These are phyloP conservation scores for Colletotrichum simmondsii DNA, from an alignment of 2,329 filamentous ascomycete species.

Conservation along the genomic window DNA sequence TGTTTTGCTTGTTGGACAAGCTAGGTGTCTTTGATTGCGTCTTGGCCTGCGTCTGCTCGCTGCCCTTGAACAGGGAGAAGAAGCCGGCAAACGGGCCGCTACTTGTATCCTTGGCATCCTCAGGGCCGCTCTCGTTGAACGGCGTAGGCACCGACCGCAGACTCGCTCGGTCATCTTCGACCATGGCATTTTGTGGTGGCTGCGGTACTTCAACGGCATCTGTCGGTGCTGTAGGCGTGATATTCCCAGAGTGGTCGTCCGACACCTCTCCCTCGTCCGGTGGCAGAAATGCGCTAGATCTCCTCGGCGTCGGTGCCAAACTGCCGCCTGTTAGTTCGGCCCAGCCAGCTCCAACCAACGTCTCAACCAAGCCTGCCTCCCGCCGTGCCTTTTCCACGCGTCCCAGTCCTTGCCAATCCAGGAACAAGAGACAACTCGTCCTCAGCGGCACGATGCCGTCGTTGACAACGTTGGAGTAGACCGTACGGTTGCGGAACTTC, in stretches of 20 bases:
- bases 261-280: constrained; percentile 37
- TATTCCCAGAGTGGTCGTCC: constrained; percentile 30
- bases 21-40: constrained; percentile 53
- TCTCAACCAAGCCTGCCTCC: constrained; percentile 92
- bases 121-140: constrained; percentile 40
- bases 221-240: constrained; percentile 38
- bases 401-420: constrained; percentile 95
- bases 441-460: constrained; percentile 95
- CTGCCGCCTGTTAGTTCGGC: constrained; percentile 86
- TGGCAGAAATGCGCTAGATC: constrained; percentile 53
- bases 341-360: constrained; percentile 94
- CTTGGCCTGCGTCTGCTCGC: constrained; percentile 54
- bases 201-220: constrained; percentile 74
- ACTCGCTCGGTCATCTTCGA: constrained; percentile 74
- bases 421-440: constrained; percentile 94
- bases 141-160: constrained; percentile 57
- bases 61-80: constrained; percentile 79
- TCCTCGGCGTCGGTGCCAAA: constrained; percentile 56
- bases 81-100: constrained; percentile 69
- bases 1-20: constrained; percentile 69
- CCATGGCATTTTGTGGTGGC: constrained; percentile 72
- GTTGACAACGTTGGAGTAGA: constrained; percentile 98
- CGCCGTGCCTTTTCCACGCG: constrained; percentile 93
- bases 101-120: constrained; percentile 40
- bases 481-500: constrained; percentile 89